phyloP scores from a whole-genome alignment of 2,329 filamentous ascomycete species.

The Colletotrichum chrysophilum region DNA sequence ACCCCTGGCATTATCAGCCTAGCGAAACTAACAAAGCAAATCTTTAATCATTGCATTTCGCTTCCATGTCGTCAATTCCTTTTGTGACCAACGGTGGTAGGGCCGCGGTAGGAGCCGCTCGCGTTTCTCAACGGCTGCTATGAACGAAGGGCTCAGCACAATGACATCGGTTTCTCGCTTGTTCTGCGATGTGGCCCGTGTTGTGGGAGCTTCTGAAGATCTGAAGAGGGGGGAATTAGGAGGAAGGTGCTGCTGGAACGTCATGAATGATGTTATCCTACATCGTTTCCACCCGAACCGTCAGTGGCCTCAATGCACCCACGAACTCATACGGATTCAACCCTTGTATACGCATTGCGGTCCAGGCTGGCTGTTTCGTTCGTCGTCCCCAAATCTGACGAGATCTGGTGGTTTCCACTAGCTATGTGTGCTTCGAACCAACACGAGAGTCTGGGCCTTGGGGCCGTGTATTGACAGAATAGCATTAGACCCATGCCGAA shows the following conservation, averaged over 20 bases:
- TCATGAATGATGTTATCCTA: conserved; percentile 12
- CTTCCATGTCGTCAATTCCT: background rate
- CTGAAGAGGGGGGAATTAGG: background rate
- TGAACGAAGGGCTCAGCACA: background rate
- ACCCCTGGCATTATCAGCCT: background rate
- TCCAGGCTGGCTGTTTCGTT: background rate
- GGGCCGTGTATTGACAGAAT: background rate
- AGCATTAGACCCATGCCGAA: background rate
- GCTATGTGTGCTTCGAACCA: background rate
- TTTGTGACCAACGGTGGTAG: background rate
- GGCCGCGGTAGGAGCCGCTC: background rate
- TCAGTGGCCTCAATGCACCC: background rate
- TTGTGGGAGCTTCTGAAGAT: background rate
- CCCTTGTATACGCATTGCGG: background rate
- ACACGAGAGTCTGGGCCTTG: background rate
- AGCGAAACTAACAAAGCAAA: background rate
- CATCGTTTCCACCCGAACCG: background rate
- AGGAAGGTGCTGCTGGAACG: background rate
- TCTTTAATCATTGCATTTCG: background rate
- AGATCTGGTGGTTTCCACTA: background rate
- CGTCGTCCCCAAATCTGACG: background rate
- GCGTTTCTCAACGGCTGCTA: background rate
- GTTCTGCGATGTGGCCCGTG: background rate
- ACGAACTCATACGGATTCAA: background rate
- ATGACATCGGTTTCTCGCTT: conserved; percentile 7